A percentile compares a stretch with the other conserved stretches of the same genome.
These are phyloP conservation scores for Myochromella boudieri DNA, from an alignment of 768 basidiomycete genomes.

Conservation along the genomic window DNA sequence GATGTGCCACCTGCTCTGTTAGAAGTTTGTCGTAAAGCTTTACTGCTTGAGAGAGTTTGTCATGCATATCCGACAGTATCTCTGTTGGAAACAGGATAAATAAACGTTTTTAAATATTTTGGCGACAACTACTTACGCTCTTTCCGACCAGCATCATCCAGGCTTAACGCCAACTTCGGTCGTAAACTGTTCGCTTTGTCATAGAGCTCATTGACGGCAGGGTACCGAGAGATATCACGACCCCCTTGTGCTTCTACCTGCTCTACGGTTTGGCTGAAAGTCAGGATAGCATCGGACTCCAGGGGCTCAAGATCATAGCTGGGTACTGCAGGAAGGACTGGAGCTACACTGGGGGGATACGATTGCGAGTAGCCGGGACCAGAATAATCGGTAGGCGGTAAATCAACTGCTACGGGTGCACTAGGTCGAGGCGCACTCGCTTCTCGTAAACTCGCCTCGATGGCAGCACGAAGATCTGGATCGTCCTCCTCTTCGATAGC, in stretches of 20 bases:
- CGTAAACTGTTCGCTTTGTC: constrained; percentile 77
- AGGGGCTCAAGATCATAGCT: constrained; percentile 79
- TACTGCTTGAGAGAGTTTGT: constrained; percentile 89
- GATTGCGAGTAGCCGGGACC: constrained; percentile 45
- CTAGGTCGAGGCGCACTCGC: constrained; percentile 75
- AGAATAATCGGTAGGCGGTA: constrained; percentile 44
- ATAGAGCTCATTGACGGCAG: constrained; percentile 81
- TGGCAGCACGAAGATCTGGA: constrained; percentile 88
- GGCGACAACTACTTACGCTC: constrained; percentile 52
- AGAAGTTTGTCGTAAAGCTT: constrained; percentile 88
- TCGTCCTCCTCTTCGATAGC: constrained; percentile 78
- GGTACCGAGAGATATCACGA: constrained; percentile 76
- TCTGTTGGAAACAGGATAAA: constrained; percentile 42
- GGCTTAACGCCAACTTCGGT: constrained; percentile 79
- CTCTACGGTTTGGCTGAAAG: constrained; percentile 89
- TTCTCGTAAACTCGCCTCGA: constrained; percentile 93
- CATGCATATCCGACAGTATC: constrained; percentile 90
- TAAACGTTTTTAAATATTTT: neutral
- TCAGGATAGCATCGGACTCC: constrained; percentile 84
- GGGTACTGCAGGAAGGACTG: constrained; percentile 56
- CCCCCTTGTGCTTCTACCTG: constrained; percentile 79
- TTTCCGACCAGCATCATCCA: constrained; percentile 85
- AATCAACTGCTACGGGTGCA: constrained; percentile 65
- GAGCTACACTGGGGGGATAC: constrained; percentile 38
- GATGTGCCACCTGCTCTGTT: constrained; percentile 78